A percentile compares a stretch with the other conserved stretches of the same genome.
Conservation (phyloP, 2,329 filamentous ascomycete genomes). For the Colletotrichum sp. region DNA sequence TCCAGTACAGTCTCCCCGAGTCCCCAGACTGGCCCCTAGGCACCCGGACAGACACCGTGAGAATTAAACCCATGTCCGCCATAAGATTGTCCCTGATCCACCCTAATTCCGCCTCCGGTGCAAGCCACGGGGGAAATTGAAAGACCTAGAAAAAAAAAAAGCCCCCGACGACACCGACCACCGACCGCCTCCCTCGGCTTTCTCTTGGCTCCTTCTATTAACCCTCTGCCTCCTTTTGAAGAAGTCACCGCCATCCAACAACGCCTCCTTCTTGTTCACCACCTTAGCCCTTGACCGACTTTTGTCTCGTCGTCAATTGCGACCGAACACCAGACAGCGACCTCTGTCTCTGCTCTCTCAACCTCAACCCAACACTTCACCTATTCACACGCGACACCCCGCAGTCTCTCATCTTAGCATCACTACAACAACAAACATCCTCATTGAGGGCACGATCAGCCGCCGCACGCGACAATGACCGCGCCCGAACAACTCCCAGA, state of each 20-base stretch:
- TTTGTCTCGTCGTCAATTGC: neutral
- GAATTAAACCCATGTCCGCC: neutral
- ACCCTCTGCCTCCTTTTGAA: neutral
- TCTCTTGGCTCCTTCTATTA: neutral
- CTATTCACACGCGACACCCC: neutral
- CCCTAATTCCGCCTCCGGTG: constrained; percentile 11
- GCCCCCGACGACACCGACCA: constrained; percentile 11
- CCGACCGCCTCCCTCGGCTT: neutral
- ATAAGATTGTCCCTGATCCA: constrained; percentile 6
- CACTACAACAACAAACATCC: neutral
- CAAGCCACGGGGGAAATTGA: constrained; percentile 18
- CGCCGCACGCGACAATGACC: constrained; percentile 3
- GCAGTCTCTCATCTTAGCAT: neutral
- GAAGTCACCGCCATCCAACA: neutral
- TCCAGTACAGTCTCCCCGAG: neutral
- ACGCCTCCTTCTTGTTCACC: neutral
- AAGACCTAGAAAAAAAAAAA: constrained; percentile 5
- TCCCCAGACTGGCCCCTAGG: neutral
- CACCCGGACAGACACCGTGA: neutral
- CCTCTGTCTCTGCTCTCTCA: neutral
- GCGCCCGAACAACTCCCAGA: constrained; percentile 9
- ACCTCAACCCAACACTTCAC: neutral
- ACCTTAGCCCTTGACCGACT: neutral
- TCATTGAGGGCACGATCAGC: neutral
- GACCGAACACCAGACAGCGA: neutral